Evolutionary conservation across 768 basidiomycete species (phyloP).

Genomic region (Tricholoma furcatifolium): DNA sequence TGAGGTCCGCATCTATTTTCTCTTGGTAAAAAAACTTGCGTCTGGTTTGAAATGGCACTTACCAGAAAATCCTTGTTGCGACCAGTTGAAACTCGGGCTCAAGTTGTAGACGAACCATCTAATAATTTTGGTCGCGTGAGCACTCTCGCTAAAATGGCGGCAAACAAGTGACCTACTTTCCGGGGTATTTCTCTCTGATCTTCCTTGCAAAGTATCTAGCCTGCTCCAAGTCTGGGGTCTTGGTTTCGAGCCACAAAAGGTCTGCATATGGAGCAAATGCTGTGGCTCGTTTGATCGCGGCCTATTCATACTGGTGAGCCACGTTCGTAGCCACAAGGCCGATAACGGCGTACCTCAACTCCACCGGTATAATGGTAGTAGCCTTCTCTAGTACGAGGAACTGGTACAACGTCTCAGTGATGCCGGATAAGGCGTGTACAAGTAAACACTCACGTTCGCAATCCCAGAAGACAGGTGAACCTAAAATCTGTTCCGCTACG

Average conservation of each 20-base stretch:
- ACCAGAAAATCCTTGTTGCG: slow-evolving; percentile 77
- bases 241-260: slow-evolving; percentile 92
- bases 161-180: slow-evolving; percentile 47
- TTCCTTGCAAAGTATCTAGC: slow-evolving; percentile 76
- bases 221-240: slow-evolving; percentile 78
- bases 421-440: neutral
- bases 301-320: slow-evolving; percentile 28
- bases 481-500: slow-evolving; percentile 73
- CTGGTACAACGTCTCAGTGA: slow-evolving; percentile 33
- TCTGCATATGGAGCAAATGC: slow-evolving; percentile 87
- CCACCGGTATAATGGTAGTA: slow-evolving; percentile 89
- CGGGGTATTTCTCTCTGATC: slow-evolving; percentile 70
- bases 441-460: slow-evolving; percentile 71
- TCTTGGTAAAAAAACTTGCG: slow-evolving; percentile 3
- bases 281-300: slow-evolving; percentile 78
- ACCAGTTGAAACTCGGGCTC: slow-evolving; percentile 94
- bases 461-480: slow-evolving; percentile 77
- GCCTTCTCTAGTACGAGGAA: slow-evolving; percentile 86
- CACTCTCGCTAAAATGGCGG: neutral
- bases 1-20: slow-evolving; percentile 64
- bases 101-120: slow-evolving; percentile 92
- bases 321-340: neutral
- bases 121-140: slow-evolving; percentile 1
- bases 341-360: slow-evolving; percentile 46
- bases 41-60: slow-evolving; percentile 6